Base-by-base conservation (phyloP, 2,329 filamentous ascomycete species). In the Fusarium clavum region DNA sequence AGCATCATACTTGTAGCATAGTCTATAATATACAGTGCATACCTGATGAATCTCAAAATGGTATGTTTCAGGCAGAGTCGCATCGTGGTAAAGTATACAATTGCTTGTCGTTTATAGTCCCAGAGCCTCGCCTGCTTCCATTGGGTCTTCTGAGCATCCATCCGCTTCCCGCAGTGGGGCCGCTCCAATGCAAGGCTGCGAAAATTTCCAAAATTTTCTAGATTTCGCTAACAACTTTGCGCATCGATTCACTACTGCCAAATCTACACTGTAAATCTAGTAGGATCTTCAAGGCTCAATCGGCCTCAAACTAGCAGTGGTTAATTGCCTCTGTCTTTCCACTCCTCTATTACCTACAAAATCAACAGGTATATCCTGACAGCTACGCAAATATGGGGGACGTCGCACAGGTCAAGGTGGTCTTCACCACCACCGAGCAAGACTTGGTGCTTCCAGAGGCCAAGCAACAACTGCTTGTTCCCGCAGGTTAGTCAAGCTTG, bases 351-450 rank as follows among this genome's bases (percentile, higher is more conserved):
- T 10, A 7, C 9, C 11, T 30, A 12, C 24, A 40, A n/a, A 40
- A 48, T 10, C 22, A 41, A 24, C 30, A 18, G 29, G 38, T 14
- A 43, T 24, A 43, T 18, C 10, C n/a, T 29, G 16, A 46, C 22
- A 52, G 18, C 45, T 27, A 30, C 51, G 62, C 63, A 74, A 61
- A 61, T 41, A 83, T 83, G 81, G 79, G 79, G 69, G 74, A 81
- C 71, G 77, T 79, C 70, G 80, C 84, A 55, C 89, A 91, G 79
- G 85, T 92, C 67, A 90, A 89, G 80, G 89, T 92, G 66, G 83
- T 89, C 79, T 91, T 92, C 81, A 90, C 86, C 63, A 92, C 90
- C 47, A 85, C 84, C 59, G 87, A 90, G 67, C 79, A 84, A 57
- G 88, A 90, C 69, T 82, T 92, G 57, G 84, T 90, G 76, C 83